Conservation (phyloP, 1,139 yeast species). For the Protomyces lactucae-debilis region DNA sequence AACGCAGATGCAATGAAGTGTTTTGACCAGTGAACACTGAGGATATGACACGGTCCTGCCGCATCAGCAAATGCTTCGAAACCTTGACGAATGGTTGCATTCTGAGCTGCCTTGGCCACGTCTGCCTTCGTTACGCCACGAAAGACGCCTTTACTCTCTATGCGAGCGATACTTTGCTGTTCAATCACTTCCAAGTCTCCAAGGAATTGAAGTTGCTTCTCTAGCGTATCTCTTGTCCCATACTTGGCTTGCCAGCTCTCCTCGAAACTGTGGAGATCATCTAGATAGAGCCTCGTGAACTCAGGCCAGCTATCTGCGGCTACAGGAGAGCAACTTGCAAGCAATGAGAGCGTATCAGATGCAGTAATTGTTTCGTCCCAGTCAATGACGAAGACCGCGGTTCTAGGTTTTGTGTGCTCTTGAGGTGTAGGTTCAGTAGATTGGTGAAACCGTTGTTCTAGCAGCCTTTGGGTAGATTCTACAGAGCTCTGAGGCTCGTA, state of each 20-base stretch:
- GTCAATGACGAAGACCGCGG: conserved; percentile 7
- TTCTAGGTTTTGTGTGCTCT: background rate
- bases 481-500: too few species aligned
- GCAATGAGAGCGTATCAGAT: conserved; percentile 10
- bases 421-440: background rate
- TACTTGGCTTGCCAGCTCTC: background rate
- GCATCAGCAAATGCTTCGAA: background rate
- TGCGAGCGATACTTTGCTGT: conserved; percentile 2
- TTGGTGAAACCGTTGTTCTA: too few species aligned
- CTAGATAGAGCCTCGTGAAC: conserved; percentile 14
- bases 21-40: conserved; percentile 20
- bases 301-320: conserved; percentile 2
- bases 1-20: conserved; percentile 9
- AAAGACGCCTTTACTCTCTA: conserved; percentile 12
- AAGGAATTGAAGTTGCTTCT: conserved; percentile 5
- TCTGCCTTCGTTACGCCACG: conserved; percentile 9
- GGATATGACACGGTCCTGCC: background rate
- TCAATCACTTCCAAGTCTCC: conserved; percentile 4
- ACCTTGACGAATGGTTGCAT: conserved; percentile 1
- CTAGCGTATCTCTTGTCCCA: conserved; percentile 4
- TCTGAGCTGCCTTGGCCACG: background rate
- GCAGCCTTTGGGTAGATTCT: too few species aligned
- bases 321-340: conserved; percentile 7
- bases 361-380: conserved; percentile 26
- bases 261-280: conserved; percentile 1